phyloP scores from a whole-genome alignment of 768 basidiomycete species.

The Pleurotus ostreatus region DNA sequence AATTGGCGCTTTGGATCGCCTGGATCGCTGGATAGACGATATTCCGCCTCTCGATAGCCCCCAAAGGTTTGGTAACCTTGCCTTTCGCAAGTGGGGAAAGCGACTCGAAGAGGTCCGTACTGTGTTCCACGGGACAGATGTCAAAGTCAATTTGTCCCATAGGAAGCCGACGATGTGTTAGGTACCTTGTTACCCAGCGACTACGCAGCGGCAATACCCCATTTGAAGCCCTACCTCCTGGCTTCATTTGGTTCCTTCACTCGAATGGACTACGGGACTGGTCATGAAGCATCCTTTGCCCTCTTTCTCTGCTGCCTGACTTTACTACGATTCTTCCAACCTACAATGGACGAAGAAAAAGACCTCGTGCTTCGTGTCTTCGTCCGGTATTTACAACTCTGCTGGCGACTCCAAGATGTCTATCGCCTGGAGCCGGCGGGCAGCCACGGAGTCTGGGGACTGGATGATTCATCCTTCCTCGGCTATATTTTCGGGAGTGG shows the following conservation, averaged over 20 bases:
- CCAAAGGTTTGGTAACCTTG: slow-evolving; percentile 90
- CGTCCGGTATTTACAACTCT: slow-evolving; percentile 73
- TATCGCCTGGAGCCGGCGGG: slow-evolving; percentile 95
- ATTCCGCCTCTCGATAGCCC: slow-evolving; percentile 71
- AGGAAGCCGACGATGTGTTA: slow-evolving; percentile 56
- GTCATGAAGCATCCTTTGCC: slow-evolving; percentile 89
- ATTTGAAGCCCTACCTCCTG: slow-evolving; percentile 74
- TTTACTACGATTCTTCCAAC: slow-evolving; percentile 63
- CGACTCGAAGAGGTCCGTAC: slow-evolving; percentile 67
- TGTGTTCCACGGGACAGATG: background rate
- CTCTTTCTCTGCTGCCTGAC: slow-evolving; percentile 71
- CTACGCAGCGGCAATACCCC: slow-evolving; percentile 44
- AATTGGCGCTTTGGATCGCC: slow-evolving; percentile 55
- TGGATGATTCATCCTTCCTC: slow-evolving; percentile 89
- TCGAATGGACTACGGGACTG: slow-evolving; percentile 95
- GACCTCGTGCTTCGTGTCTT: slow-evolving; percentile 59
- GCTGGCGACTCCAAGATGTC: slow-evolving; percentile 82
- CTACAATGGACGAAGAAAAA: slow-evolving; percentile 59
- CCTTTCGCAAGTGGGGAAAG: slow-evolving; percentile 82
- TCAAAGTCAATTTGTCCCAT: slow-evolving; percentile 6
- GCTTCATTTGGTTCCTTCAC: slow-evolving; percentile 86
- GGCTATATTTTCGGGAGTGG: slow-evolving; percentile 90
- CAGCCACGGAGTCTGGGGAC: slow-evolving; percentile 96
- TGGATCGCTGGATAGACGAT: slow-evolving; percentile 75
- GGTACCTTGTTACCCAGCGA: slow-evolving; percentile 41